Conservation (phyloP, 1,284 basidiomycete genomes). For the Heterobasidion annosum region DNA sequence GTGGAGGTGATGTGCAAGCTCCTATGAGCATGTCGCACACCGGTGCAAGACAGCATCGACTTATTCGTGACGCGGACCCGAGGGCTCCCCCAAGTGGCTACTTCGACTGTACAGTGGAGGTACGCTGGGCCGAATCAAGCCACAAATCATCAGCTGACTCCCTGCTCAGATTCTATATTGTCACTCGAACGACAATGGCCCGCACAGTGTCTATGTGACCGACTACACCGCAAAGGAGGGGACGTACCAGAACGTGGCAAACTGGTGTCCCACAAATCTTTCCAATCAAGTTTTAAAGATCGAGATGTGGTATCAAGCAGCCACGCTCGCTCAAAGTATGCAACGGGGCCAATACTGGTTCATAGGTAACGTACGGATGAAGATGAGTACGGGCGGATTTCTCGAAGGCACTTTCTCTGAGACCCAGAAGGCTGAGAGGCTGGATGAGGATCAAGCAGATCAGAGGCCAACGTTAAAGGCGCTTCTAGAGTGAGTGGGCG, state of each 20-base stretch:
- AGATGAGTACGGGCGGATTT: constrained; percentile 26
- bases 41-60: constrained; percentile 29
- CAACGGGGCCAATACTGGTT: constrained; percentile 40
- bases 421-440: constrained; percentile 32
- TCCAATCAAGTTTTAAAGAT: constrained; percentile 38
- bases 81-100: constrained; percentile 31
- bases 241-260: constrained; percentile 21
- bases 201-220: constrained; percentile 49
- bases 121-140: constrained; percentile 18
- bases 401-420: constrained; percentile 43
- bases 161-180: constrained; percentile 36
- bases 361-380: constrained; percentile 47
- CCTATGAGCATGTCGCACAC: constrained; percentile 1
- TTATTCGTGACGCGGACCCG: constrained; percentile 43
- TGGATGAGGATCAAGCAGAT: constrained; percentile 32
- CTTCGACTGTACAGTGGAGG: constrained; percentile 65
- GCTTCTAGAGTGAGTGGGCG: constrained; percentile 40
- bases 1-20: constrained; percentile 3
- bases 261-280: constrained; percentile 40
- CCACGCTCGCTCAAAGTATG: constrained; percentile 34
- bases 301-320: constrained; percentile 42
- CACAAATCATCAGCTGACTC: too few species aligned
- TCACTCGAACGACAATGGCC: constrained; percentile 22
- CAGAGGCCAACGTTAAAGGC: constrained; percentile 29
- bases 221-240: constrained; percentile 48